A percentile compares a stretch with the other conserved stretches of the same genome.
Evolutionary conservation across 2,329 filamentous ascomycete genomes (phyloP).

Genomic region (Neocatenulostroma microsporum): DNA sequence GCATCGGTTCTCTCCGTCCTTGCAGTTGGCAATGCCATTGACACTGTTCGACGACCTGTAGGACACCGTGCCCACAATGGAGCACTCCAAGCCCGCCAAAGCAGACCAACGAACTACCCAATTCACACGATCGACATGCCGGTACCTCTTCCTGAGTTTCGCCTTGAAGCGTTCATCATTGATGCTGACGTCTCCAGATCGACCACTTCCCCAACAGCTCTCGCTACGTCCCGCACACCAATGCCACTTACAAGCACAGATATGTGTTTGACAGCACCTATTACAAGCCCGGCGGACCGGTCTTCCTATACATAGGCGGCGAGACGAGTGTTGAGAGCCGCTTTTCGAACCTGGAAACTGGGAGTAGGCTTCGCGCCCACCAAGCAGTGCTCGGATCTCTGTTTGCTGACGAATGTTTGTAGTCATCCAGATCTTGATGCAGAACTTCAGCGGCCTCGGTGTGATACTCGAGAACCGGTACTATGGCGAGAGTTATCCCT

Average conservation of each 20-base stretch:
- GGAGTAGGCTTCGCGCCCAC: slow-evolving; percentile 33
- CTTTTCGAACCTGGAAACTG: slow-evolving; percentile 65
- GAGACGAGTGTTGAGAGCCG: slow-evolving; percentile 58
- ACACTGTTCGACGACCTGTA: too few relatives aligned
- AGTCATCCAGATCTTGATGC: slow-evolving; percentile 46
- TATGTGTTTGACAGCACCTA: slow-evolving; percentile 76
- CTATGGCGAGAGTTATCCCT: slow-evolving; percentile 45
- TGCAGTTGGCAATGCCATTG: too few relatives aligned
- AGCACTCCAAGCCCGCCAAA: slow-evolving; percentile 1
- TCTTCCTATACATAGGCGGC: slow-evolving; percentile 67
- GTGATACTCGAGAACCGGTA: slow-evolving; percentile 49
- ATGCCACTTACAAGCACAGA: slow-evolving; percentile 59
- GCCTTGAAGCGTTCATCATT: not conserved
- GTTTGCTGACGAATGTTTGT: not conserved
- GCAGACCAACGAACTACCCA: not conserved
- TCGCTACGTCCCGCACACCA: slow-evolving; percentile 65
- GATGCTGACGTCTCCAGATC: slow-evolving; percentile 32
- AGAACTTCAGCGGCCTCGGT: slow-evolving; percentile 47
- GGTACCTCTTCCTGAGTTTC: not conserved
- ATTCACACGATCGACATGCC: slow-evolving; percentile 5
- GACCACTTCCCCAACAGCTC: slow-evolving; percentile 79
- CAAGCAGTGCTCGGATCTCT: not conserved
- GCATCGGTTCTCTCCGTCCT: too few relatives aligned
- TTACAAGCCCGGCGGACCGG: slow-evolving; percentile 69
- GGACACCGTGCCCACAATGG: slow-evolving; percentile 2